These are phyloP conservation scores for Chlorella vulgaris DNA, from an alignment of 139 green algal genomes.

Conservation along the genomic window DNA sequence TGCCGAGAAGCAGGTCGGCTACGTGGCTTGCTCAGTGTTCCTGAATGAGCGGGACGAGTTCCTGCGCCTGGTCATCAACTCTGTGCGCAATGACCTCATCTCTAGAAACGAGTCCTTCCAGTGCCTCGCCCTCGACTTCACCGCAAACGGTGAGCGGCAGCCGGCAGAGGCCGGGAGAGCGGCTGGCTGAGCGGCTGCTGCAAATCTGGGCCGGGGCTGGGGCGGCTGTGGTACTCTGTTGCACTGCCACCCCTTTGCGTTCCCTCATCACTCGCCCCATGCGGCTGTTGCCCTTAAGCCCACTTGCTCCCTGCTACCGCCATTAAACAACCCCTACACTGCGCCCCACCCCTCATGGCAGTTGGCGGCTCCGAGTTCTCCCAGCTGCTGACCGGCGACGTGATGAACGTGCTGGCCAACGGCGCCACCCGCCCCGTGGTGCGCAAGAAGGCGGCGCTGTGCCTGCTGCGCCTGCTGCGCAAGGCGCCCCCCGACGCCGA, in stretches of 20 bases:
- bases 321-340: background rate
- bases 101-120: slow-evolving; percentile 95
- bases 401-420: slow-evolving; percentile 89
- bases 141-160: slow-evolving; percentile 75
- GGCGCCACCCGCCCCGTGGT: slow-evolving; percentile 82
- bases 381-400: slow-evolving; percentile 88
- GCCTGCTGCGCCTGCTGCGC: slow-evolving; percentile 91
- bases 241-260: no score
- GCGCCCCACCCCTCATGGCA: slow-evolving; percentile 42
- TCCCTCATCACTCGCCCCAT: no score
- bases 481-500: slow-evolving; percentile 84
- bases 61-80: slow-evolving; percentile 96
- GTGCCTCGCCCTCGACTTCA: slow-evolving; percentile 92
- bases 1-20: slow-evolving; percentile 99
- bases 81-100: slow-evolving; percentile 92
- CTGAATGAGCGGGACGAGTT: slow-evolving; percentile 97
- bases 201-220: background rate
- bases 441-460: slow-evolving; percentile 97
- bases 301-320: background rate
- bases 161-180: background rate
- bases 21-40: slow-evolving; percentile 90
- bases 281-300: no score
- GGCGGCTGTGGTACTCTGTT: no score
- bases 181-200: background rate
- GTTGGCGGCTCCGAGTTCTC: slow-evolving; percentile 97